phyloP scores from a whole-genome alignment of 2,329 filamentous ascomycete species.

The Byssothecium circinans region DNA sequence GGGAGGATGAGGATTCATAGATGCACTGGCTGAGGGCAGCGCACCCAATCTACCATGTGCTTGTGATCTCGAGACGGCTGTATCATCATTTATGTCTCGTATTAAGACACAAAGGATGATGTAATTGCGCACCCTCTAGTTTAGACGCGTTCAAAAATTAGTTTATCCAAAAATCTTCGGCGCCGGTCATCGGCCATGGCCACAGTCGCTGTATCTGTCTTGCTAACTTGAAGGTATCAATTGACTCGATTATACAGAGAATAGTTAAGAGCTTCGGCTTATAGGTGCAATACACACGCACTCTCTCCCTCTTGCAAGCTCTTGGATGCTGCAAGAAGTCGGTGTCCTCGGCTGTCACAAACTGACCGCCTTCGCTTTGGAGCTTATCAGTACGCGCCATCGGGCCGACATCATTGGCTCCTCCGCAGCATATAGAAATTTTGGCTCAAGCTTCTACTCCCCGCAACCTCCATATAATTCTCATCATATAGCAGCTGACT shows the following conservation, averaged over 20 bases:
- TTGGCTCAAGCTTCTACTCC: slow-evolving; percentile 36
- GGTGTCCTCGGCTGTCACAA: too few species aligned
- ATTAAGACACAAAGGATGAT: background rate
- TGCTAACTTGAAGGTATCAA: too few species aligned
- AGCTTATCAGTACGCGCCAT: slow-evolving; percentile 32
- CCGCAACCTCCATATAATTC: slow-evolving; percentile 29
- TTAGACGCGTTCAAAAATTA: slow-evolving; percentile 12
- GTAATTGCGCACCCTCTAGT: slow-evolving; percentile 6
- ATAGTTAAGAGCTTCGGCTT: too few species aligned
- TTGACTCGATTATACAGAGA: too few species aligned
- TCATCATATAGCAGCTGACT: slow-evolving; percentile 27
- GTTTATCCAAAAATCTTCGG: background rate
- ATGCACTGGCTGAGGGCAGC: too few species aligned
- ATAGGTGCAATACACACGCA: too few species aligned
- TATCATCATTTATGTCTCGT: background rate
- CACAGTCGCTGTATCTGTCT: background rate
- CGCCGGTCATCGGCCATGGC: background rate
- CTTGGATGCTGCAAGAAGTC: too few species aligned
- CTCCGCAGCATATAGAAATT: slow-evolving; percentile 32
- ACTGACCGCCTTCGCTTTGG: slow-evolving; percentile 16
- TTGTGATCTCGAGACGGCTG: background rate
- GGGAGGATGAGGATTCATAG: too few species aligned
- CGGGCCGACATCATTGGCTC: slow-evolving; percentile 34
- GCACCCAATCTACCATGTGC: too few species aligned
- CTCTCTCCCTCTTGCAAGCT: too few species aligned